Base-by-base conservation (phyloP, 306 rosid genomes). In the Arachis hypogaea region DNA sequence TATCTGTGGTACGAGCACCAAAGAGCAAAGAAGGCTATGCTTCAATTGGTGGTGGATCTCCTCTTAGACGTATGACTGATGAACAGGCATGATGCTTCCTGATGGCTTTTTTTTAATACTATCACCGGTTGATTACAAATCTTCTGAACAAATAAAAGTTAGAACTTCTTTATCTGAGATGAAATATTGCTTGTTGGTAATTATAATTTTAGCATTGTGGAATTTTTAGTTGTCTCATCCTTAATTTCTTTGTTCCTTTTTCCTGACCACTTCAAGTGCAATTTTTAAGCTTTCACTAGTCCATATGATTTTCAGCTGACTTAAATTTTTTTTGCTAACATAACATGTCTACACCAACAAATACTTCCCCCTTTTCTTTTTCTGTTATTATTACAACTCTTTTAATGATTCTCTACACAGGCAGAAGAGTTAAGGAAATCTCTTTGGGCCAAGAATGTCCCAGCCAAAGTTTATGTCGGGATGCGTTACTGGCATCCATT, bases 401-500 rank as follows among this genome's bases (percentile, higher is more conserved):
- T 14, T 56, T 80, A 57, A 59, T 71, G 41, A 49, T 47, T 22
- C 30, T 12, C 16, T 73, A 11, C 60, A 71, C 81, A 92, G 95
- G 96, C 90, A 11, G 90, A 88, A 76, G 95, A 86, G 84, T 81
- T 90, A 82, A 85, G 73, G 81, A 84, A 88, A 83, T 75, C 90
- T 71, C 92, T 92, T 58, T 85, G 87, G 81, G 66, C 29, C 51
- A 92, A 92, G 86, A 78, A 92, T 80, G 92, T 92, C 72, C 91
- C 83, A 3, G 95, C 96, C 22, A 83, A 90, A 65, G 98, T 92
- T 81, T 92, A 92, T 60, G 96, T 92, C 29, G 98, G 98, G 66
- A 94, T 94, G 98, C 94, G 98, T 30, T 94, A 94, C 77, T 94
- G 98, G 98, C 98, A 92, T 82, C 98, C 98, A 7, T 92, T 92